Conservation (phyloP, 2,329 filamentous ascomycete genomes). For the Fusarium albidum region DNA sequence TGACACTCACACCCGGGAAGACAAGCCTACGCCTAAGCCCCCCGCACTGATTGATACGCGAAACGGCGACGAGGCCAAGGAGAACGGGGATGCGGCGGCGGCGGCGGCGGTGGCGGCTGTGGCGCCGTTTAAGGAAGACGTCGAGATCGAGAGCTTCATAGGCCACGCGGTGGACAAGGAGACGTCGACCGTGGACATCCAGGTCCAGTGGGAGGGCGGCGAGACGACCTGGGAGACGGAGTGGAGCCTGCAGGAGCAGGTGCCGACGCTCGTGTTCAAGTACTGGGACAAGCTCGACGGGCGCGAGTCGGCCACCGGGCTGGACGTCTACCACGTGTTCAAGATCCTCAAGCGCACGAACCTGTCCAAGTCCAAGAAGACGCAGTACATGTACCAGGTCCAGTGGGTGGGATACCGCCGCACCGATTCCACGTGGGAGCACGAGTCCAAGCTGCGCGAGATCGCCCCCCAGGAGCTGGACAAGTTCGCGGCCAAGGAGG, state of each 20-base stretch:
- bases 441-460: slow-evolving; percentile 31
- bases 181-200: slow-evolving; percentile 37
- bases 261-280: slow-evolving; percentile 37
- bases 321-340: slow-evolving; percentile 39
- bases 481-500: slow-evolving; percentile 37
- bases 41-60: slow-evolving; percentile 1
- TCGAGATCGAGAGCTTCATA: slow-evolving; percentile 36
- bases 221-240: slow-evolving; percentile 39
- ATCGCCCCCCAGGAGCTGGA: slow-evolving; percentile 38
- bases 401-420: slow-evolving; percentile 40
- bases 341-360: slow-evolving; percentile 35
- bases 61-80: slow-evolving; percentile 11
- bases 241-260: slow-evolving; percentile 40
- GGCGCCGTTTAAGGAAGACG: slow-evolving; percentile 22
- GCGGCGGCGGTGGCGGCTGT: too few species aligned
- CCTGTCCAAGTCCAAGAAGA: slow-evolving; percentile 24
- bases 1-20: slow-evolving; percentile 16
- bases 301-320: slow-evolving; percentile 35
- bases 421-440: slow-evolving; percentile 36
- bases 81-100: slow-evolving; percentile 17
- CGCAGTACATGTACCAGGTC: slow-evolving; percentile 35
- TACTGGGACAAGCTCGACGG: slow-evolving; percentile 38
- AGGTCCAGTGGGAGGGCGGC: slow-evolving; percentile 35
- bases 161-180: slow-evolving; percentile 32
- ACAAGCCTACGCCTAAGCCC: background rate